These are phyloP conservation scores for Kalmusia sp. DNA, from an alignment of 2,329 filamentous ascomycete species.

Conservation along the genomic window DNA sequence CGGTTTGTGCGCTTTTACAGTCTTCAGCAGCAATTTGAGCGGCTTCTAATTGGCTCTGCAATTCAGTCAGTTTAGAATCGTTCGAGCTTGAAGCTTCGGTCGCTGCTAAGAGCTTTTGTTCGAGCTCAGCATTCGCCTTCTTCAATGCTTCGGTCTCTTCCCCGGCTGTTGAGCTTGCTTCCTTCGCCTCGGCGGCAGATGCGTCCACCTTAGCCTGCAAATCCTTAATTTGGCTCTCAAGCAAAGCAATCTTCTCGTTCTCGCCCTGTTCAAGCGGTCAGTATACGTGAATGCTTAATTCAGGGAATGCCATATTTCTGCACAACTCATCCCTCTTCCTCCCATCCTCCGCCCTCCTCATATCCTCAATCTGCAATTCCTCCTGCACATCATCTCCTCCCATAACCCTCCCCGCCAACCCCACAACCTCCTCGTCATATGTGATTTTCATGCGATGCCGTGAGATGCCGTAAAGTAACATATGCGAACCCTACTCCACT, in stretches of 20 bases:
- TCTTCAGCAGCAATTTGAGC: background rate
- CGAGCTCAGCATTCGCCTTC: constrained; percentile 2
- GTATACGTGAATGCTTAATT: too few species aligned
- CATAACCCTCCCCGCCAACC: too few species aligned
- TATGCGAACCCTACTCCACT: too few species aligned
- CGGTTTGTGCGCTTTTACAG: background rate
- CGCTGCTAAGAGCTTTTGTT: background rate
- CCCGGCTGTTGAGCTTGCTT: background rate
- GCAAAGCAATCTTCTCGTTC: background rate
- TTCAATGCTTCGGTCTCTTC: constrained; percentile 4
- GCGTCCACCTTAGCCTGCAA: background rate
- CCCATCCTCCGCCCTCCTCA: too few species aligned
- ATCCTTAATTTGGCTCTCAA: constrained; percentile 1
- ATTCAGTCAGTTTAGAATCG: constrained; percentile 1
- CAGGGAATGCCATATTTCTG: too few species aligned
- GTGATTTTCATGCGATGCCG: too few species aligned
- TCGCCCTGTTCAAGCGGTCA: background rate
- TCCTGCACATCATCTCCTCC: too few species aligned
- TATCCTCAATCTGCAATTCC: too few species aligned
- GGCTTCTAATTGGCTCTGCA: background rate
- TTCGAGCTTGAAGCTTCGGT: background rate
- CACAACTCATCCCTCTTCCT: too few species aligned
- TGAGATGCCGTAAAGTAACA: too few species aligned
- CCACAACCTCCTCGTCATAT: too few species aligned
- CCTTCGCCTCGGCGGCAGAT: background rate